Evolutionary conservation across 2,329 filamentous ascomycete genomes (phyloP).

Genomic region (Aspergillus cejpii): DNA sequence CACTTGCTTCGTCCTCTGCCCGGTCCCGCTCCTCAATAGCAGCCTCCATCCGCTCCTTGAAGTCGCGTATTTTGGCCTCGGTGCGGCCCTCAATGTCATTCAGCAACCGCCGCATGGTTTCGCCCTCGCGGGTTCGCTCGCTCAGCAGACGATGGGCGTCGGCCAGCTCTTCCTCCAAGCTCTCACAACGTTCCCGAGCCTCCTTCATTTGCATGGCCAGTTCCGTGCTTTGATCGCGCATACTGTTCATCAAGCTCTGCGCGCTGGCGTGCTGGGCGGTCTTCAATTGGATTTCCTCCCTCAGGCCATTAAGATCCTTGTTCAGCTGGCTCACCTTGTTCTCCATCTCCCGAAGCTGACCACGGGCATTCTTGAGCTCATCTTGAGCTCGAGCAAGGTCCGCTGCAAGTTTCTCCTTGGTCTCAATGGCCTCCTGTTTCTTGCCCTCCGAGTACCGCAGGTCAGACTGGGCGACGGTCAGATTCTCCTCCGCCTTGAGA

Average conservation of each 20-base stretch:
- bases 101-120: slow-evolving; percentile 87
- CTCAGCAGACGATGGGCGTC: slow-evolving; percentile 80
- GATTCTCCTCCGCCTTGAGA: slow-evolving; percentile 69
- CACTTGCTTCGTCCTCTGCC: slow-evolving; percentile 82
- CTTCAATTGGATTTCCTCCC: slow-evolving; percentile 78
- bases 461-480: slow-evolving; percentile 67
- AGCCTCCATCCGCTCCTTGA: slow-evolving; percentile 79
- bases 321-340: slow-evolving; percentile 62
- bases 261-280: slow-evolving; percentile 77
- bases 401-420: slow-evolving; percentile 61
- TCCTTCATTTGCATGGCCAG: slow-evolving; percentile 89
- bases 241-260: slow-evolving; percentile 77
- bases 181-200: slow-evolving; percentile 70
- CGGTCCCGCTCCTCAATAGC: slow-evolving; percentile 91
- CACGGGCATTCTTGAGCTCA: slow-evolving; percentile 53
- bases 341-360: slow-evolving; percentile 66
- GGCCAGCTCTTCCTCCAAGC: slow-evolving; percentile 81
- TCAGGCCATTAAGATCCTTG: slow-evolving; percentile 59
- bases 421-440: slow-evolving; percentile 68
- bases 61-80: slow-evolving; percentile 75
- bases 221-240: slow-evolving; percentile 88
- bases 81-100: slow-evolving; percentile 78
- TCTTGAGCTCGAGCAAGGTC: slow-evolving; percentile 68
- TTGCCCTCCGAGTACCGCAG: slow-evolving; percentile 70
- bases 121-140: slow-evolving; percentile 83